Percentiles rank a stretch among this genome's conserved stretches.
Conservation (phyloP, 2,329 filamentous ascomycete species). For the Stagonosporopsis tanaceti region DNA sequence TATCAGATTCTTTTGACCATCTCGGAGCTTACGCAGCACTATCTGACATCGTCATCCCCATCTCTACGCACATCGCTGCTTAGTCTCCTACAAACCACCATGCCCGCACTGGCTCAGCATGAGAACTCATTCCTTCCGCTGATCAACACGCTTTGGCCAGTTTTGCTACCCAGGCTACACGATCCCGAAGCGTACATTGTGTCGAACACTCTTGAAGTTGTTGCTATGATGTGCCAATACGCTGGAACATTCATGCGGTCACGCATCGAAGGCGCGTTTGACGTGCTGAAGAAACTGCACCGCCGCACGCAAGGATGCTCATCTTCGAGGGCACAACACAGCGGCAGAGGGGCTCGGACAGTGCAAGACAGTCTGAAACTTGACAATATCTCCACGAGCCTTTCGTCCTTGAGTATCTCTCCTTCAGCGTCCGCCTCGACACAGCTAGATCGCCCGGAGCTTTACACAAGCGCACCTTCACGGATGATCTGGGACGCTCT, state of each 20-base stretch:
- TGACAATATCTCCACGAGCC: conserved; percentile 9
- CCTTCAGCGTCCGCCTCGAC: neutral
- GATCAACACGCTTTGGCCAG: conserved; percentile 90
- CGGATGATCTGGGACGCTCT: conserved; percentile 71
- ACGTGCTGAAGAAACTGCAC: conserved; percentile 53
- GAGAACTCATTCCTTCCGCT: conserved; percentile 87
- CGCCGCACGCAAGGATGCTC: conserved; percentile 24
- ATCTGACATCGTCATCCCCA: conserved; percentile 85
- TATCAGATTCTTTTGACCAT: conserved; percentile 85
- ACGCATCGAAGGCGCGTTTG: conserved; percentile 78
- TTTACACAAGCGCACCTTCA: conserved; percentile 64
- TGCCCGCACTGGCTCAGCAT: conserved; percentile 74
- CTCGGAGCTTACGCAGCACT: conserved; percentile 83
- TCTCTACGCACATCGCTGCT: conserved; percentile 81
- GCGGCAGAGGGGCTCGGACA: too few relatives aligned
- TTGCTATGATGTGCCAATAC: conserved; percentile 72
- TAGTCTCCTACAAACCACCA: conserved; percentile 75
- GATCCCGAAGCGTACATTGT: conserved; percentile 74
- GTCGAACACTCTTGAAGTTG: conserved; percentile 72
- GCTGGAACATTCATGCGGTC: conserved; percentile 83
- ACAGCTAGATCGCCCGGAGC: conserved; percentile 21
- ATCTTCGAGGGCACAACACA: too few relatives aligned
- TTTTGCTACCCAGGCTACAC: conserved; percentile 72
- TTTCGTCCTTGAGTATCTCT: conserved; percentile 10
- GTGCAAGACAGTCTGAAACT: neutral